Base-by-base conservation (phyloP, 805 yeast genomes). In the Candida taoyuanica region DNA sequence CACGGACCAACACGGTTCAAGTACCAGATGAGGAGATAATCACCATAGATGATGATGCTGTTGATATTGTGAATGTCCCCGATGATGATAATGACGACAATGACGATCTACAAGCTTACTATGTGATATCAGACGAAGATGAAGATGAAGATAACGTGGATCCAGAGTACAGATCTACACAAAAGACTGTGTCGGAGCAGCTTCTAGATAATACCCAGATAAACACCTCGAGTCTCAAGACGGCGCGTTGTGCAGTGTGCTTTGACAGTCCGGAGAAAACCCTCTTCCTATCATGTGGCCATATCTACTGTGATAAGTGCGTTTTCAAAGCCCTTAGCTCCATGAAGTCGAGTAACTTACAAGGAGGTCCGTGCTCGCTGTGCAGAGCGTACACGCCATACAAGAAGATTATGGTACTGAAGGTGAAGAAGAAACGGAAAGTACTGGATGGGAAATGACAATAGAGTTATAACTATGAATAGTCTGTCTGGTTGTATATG, bases 211-310 rank as follows among this genome's bases (percentile, higher is more conserved):
- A 43, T 6, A 39, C 35, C 12, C 32, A 46, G 19, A 3, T 31
- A 11, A 24, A 34, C 14, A 47, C 31, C 11, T 39, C 49, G 17
- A 50, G 48, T 14, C 11, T 45, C 31, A 37, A 40, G 33, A 38
- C 44, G 20, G 47, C 57, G 17, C 42, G 40, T 26, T 76, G 83
- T 50, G 77, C 79, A 0, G 70, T 77, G 16, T 77, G 83, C 37
- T 68, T 76, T 51, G 81, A 75, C 7, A 64, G 70, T 5, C 76
- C 78, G 3, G 67, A 62, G 13, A 48, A 60, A 6, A 70, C 79
- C 2, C 64, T 68, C 21, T 70, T 70, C 14, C 63, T 76, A 4
- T 71, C 73, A 0, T 77, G 83, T 56, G 83, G 83, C 0, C 83
- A 77, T 52, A 59, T 72, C 3, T 76, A 69, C 48, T 77, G 83